Percentiles rank a stretch among this genome's conserved stretches.
phyloP scores from a whole-genome alignment of 208 protist genomes.

The Trypanosomatidae sp. region DNA sequence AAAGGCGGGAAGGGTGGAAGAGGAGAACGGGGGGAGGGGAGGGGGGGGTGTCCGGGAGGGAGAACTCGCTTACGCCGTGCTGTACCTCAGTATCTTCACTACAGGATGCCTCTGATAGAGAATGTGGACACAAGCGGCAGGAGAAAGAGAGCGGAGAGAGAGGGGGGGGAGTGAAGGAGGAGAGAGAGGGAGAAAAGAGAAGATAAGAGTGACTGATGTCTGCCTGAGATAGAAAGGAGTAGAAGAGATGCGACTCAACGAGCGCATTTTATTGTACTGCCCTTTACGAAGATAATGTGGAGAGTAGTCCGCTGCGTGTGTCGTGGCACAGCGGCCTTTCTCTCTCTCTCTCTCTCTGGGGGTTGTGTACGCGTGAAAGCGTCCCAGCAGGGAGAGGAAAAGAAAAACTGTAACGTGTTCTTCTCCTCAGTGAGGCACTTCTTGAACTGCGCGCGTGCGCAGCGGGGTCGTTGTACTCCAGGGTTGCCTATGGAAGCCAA shows the following conservation, averaged over 20 bases:
- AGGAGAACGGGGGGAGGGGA: background rate
- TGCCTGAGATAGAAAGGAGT: background rate
- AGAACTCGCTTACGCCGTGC: too few relatives aligned
- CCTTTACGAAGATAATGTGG: background rate
- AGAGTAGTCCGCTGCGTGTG: background rate
- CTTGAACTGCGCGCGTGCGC: background rate
- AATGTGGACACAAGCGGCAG: background rate
- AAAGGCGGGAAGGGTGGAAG: background rate
- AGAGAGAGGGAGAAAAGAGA: slow-evolving; percentile 18
- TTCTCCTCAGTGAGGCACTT: background rate
- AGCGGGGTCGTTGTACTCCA: background rate
- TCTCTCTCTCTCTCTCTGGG: background rate
- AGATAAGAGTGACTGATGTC: background rate
- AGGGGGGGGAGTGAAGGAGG: too few relatives aligned
- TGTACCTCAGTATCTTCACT: background rate
- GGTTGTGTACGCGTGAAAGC: background rate
- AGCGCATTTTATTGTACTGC: background rate
- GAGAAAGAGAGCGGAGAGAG: too few relatives aligned
- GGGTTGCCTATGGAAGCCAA: background rate
- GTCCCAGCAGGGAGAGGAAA: background rate
- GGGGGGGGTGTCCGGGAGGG: too few relatives aligned
- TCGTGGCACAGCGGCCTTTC: background rate
- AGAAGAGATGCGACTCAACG: background rate
- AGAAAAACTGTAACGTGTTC: too few relatives aligned
- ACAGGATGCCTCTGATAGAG: background rate